A percentile compares a stretch with the other conserved stretches of the same genome.
phyloP scores from a whole-genome alignment of 2,329 filamentous ascomycete species.

The Neonectria magnoliae region DNA sequence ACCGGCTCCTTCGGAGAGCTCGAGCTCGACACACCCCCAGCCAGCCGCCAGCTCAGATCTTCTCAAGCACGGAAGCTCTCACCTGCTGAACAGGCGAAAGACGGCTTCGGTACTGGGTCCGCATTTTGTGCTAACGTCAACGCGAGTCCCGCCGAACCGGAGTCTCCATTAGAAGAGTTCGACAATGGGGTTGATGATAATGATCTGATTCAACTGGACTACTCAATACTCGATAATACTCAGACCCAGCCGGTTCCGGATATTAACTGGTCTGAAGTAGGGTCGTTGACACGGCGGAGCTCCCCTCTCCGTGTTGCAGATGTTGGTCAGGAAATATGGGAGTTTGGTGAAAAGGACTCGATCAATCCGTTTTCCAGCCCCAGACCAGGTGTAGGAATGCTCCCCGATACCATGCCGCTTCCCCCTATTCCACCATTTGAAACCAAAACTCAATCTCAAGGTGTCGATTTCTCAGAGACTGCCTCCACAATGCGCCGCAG shows the following conservation, averaged over 20 bases:
- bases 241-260: constrained; percentile 3
- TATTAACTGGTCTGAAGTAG: constrained; percentile 45
- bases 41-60: constrained; percentile 38
- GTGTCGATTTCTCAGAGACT: constrained; percentile 50
- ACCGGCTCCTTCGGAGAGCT: constrained; percentile 34
- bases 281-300: constrained; percentile 43
- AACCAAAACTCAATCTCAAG: not conserved
- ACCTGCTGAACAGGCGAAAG: not conserved
- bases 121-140: not conserved
- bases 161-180: constrained; percentile 21
- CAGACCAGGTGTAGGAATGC: constrained; percentile 29
- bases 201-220: constrained; percentile 34
- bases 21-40: constrained; percentile 49
- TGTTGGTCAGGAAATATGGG: constrained; percentile 29
- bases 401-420: constrained; percentile 48
- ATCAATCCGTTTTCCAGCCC: constrained; percentile 44
- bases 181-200: constrained; percentile 40
- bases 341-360: constrained; percentile 39
- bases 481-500: constrained; percentile 47
- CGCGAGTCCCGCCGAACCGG: not conserved
- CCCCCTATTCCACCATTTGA: constrained; percentile 8
- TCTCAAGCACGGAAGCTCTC: constrained; percentile 3
- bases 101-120: not conserved
- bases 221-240: not conserved
- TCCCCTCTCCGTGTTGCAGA: constrained; percentile 38